A percentile compares a stretch with the other conserved stretches of the same genome.
These are phyloP conservation scores for Areca catechu DNA, from an alignment of 176 grass and related monocot species.

Conservation along the genomic window DNA sequence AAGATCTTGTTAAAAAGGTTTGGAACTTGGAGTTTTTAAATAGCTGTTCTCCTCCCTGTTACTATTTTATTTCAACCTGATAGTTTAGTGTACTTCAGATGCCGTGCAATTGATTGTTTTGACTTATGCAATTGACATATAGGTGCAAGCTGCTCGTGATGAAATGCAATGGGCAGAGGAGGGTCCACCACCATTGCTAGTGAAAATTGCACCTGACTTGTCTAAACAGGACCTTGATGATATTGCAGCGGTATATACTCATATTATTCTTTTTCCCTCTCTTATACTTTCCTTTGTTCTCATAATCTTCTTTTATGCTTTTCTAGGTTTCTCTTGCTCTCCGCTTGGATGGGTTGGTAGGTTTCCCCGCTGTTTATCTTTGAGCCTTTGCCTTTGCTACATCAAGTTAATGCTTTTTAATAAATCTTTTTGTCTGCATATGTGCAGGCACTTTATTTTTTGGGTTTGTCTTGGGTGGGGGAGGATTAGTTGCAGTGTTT, in stretches of 20 bases:
- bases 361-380: conserved; percentile 3
- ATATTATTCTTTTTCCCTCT: neutral
- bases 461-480: too few relatives aligned
- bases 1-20: conserved; percentile 95
- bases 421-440: too few relatives aligned
- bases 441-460: too few relatives aligned
- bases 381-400: too few relatives aligned
- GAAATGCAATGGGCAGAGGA: conserved; percentile 99
- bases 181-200: conserved; percentile 84
- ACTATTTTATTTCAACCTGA: too few relatives aligned
- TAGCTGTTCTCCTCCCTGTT: too few relatives aligned
- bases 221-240: conserved; percentile 96
- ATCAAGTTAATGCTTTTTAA: too few relatives aligned
- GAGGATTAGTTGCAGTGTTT: too few relatives aligned
- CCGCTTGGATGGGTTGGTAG: conserved; percentile 90
- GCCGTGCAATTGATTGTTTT: conserved; percentile 1
- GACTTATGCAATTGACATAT: conserved; percentile 14
- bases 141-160: conserved; percentile 96
- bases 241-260: conserved; percentile 60
- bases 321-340: conserved; percentile 82
- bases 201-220: conserved; percentile 94
- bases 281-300: conserved; percentile 17
- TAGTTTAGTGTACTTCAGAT: too few relatives aligned
- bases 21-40: conserved; percentile 1
- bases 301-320: conserved; percentile 28